Conservation (phyloP, 176 grass and related monocot species). For the Musa beccarii region DNA sequence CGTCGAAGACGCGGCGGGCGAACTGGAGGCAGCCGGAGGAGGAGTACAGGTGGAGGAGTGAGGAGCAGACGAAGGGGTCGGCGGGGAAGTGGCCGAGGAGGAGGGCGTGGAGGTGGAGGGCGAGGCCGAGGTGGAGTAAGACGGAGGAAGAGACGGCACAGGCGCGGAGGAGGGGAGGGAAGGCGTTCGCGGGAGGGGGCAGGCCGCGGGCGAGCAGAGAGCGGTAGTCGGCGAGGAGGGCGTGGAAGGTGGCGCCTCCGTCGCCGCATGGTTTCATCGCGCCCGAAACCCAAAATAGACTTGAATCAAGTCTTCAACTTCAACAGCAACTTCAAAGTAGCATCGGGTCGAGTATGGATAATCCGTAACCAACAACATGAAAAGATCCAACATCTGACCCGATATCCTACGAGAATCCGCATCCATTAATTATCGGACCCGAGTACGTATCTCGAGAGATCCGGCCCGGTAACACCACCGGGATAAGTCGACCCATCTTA, state of each 20-base stretch:
- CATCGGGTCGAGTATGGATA: no score
- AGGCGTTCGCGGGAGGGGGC: not conserved
- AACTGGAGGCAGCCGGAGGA: not conserved
- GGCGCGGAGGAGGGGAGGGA: slow-evolving; percentile 9
- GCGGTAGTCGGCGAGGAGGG: slow-evolving; percentile 4
- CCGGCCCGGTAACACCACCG: not conserved
- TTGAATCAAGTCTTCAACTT: not conserved
- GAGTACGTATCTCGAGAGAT: no score
- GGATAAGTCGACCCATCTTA: not conserved
- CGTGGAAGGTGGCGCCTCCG: not conserved
- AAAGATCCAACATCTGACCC: no score
- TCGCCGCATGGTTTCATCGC: slow-evolving; percentile 5
- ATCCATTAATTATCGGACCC: not conserved
- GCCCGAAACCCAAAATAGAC: not conserved
- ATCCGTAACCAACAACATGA: no score
- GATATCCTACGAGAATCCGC: not conserved
- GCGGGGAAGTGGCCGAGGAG: slow-evolving; percentile 6
- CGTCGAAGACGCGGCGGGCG: slow-evolving; percentile 18
- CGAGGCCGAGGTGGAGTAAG: not conserved
- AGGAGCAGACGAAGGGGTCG: slow-evolving; percentile 16
- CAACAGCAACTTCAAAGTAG: no score
- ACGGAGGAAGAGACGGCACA: not conserved
- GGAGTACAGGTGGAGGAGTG: slow-evolving; percentile 22
- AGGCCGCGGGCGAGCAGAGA: not conserved
- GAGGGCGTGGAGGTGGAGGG: slow-evolving; percentile 16